Conservation (phyloP, 2,329 filamentous ascomycete genomes). For the Chaetomiaceae sp. region DNA sequence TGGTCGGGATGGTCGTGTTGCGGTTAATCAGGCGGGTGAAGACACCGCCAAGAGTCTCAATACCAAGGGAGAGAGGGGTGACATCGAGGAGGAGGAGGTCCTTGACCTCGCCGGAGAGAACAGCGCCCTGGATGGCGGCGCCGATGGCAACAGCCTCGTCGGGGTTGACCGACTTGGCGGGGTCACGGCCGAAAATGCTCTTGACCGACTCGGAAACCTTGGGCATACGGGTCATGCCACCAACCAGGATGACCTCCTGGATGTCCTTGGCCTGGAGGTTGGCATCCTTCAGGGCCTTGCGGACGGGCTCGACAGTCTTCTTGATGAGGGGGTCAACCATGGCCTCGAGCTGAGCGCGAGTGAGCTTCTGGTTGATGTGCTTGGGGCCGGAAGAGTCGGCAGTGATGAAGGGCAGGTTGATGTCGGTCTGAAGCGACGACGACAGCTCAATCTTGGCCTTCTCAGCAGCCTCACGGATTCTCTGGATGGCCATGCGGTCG, state of each 20-base stretch:
- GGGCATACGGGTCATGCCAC: constrained; percentile 99
- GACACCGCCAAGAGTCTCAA: constrained; percentile 95
- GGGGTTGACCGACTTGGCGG: constrained; percentile 97
- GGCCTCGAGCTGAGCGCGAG: constrained; percentile 85
- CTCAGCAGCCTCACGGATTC: constrained; percentile 97
- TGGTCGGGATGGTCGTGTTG: constrained; percentile 98
- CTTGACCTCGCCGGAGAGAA: constrained; percentile 93
- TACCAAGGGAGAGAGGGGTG: constrained; percentile 93
- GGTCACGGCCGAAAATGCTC: constrained; percentile 92
- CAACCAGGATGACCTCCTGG: constrained; percentile 95
- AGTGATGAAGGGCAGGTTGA: constrained; percentile 98
- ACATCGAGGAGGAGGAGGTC: constrained; percentile 94
- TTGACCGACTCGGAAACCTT: constrained; percentile 96
- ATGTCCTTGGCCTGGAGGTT: constrained; percentile 88
- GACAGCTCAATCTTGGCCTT: constrained; percentile 99
- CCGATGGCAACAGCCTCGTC: constrained; percentile 97
- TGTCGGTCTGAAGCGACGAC: constrained; percentile 90
- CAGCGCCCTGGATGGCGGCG: constrained; percentile 94
- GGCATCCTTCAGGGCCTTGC: constrained; percentile 96
- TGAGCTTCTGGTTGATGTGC: constrained; percentile 97
- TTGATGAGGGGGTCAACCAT: constrained; percentile 86
- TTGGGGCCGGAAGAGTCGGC: constrained; percentile 92
- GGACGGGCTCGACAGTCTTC: constrained; percentile 84
- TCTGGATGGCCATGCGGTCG: constrained; percentile 98
- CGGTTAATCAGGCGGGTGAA: constrained; percentile 98